A percentile compares a stretch with the other conserved stretches of the same genome.
These are phyloP conservation scores for Aspergillus texensis DNA, from an alignment of 2,329 filamentous ascomycete species.

Conservation along the genomic window DNA sequence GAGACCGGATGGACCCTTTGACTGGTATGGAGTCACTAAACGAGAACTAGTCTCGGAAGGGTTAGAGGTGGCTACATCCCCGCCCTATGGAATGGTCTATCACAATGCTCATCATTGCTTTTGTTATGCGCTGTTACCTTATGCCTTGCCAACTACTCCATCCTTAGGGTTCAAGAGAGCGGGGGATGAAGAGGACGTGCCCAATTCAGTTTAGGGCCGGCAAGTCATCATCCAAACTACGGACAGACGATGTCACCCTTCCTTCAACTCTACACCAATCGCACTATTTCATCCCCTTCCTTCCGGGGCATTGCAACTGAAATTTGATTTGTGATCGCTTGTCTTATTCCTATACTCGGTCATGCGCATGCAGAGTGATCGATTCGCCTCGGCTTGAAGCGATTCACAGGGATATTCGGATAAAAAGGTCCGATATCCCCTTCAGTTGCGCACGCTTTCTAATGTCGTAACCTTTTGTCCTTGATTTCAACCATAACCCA, in stretches of 20 bases:
- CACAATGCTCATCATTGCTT: not conserved
- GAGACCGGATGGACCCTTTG: not conserved
- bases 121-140: not conserved
- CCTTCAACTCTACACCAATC: not conserved
- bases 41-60: not conserved
- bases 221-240: not conserved
- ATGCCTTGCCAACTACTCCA: not conserved
- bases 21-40: not conserved
- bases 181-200: not conserved
- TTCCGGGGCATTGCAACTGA: not conserved
- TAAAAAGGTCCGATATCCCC: conserved; percentile 13
- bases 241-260: conserved; percentile 13
- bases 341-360: conserved; percentile 2
- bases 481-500: not conserved
- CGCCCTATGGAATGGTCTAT: not conserved
- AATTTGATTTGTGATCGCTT: not conserved
- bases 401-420: not conserved
- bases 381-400: conserved; percentile 10
- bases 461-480: not conserved
- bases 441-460: not conserved
- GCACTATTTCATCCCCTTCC: not conserved
- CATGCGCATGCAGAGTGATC: conserved; percentile 12
- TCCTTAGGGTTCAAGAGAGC: not conserved
- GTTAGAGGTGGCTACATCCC: not conserved
- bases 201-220: not conserved